These are phyloP conservation scores for Trichoderma brevicompactum DNA, from an alignment of 2,329 filamentous ascomycete species.

Conservation along the genomic window DNA sequence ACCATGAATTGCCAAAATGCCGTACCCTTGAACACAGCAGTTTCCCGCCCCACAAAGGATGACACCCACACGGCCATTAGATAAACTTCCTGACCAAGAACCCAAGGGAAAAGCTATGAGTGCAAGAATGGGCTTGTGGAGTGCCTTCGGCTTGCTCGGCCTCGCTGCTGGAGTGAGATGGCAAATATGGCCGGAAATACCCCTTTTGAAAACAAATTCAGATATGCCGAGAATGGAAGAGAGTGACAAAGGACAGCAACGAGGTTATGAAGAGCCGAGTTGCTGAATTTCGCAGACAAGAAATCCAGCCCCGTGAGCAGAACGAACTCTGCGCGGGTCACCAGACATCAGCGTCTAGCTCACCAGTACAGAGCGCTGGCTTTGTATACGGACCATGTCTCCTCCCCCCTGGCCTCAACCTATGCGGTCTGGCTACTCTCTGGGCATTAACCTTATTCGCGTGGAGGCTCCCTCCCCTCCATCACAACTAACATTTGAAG, in stretches of 20 bases:
- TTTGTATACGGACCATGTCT: too few species aligned
- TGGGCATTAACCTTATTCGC: too few species aligned
- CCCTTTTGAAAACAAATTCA: background rate
- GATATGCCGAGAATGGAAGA: background rate
- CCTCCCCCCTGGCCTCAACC: too few species aligned
- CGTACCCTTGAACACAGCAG: too few species aligned
- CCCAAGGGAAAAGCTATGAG: background rate
- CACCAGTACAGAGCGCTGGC: background rate
- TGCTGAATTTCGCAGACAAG: background rate
- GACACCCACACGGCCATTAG: conserved; percentile 5
- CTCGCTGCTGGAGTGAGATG: background rate
- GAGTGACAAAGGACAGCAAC: background rate
- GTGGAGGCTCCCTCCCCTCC: too few species aligned
- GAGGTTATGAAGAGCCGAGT: background rate
- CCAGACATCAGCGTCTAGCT: background rate
- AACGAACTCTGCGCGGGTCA: background rate
- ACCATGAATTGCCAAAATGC: background rate
- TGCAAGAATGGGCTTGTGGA: background rate
- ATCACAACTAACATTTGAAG: too few species aligned
- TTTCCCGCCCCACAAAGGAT: background rate
- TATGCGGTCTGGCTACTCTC: too few species aligned
- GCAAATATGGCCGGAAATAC: background rate
- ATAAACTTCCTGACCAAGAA: background rate
- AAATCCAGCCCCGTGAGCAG: background rate
- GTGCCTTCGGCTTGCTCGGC: background rate